Percentiles rank a stretch among this genome's conserved stretches.
These are phyloP conservation scores for Puccinia horiana DNA, from an alignment of 1,284 basidiomycete genomes.

Conservation along the genomic window DNA sequence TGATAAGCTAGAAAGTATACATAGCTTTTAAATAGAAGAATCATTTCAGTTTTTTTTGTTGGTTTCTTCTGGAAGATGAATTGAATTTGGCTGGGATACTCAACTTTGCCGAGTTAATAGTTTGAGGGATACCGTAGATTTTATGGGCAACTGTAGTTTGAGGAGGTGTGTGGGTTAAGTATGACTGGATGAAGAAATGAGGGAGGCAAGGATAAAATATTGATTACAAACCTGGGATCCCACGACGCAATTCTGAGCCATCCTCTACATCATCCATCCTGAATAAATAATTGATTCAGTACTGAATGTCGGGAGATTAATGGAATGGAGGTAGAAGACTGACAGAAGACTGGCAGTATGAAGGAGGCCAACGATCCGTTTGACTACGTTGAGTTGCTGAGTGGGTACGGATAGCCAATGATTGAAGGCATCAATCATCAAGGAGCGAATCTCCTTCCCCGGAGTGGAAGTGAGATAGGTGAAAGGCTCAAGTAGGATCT, in stretches of 20 bases:
- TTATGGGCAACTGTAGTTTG: slow-evolving; percentile 81
- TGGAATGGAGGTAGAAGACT: slow-evolving; percentile 8
- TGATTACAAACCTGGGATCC: slow-evolving; percentile 70
- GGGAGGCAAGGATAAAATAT: not conserved
- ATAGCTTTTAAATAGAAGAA: slow-evolving; percentile 4
- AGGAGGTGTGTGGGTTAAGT: not conserved
- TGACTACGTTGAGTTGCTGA: slow-evolving; percentile 72
- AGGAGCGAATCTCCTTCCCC: slow-evolving; percentile 88
- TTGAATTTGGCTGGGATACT: slow-evolving; percentile 19
- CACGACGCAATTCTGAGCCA: slow-evolving; percentile 82
- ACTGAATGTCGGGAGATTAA: not conserved
- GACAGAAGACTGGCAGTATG: slow-evolving; percentile 91
- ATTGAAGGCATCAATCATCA: slow-evolving; percentile 93
- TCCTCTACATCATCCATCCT: slow-evolving; percentile 99
- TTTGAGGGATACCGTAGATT: slow-evolving; percentile 93
- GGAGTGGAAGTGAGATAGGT: slow-evolving; percentile 80
- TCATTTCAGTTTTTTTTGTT: not conserved
- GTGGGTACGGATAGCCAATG: slow-evolving; percentile 80
- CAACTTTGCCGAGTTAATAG: slow-evolving; percentile 88
- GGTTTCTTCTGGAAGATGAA: not conserved
- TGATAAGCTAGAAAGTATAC: slow-evolving; percentile 48
- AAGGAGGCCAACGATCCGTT: slow-evolving; percentile 83
- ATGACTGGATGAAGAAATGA: not conserved
- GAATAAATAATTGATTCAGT: slow-evolving; percentile 15
- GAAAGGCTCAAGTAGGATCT: slow-evolving; percentile 85